Evolutionary conservation across 306 rosid genomes (phyloP).

Genomic region (Biancaea sappan): DNA sequence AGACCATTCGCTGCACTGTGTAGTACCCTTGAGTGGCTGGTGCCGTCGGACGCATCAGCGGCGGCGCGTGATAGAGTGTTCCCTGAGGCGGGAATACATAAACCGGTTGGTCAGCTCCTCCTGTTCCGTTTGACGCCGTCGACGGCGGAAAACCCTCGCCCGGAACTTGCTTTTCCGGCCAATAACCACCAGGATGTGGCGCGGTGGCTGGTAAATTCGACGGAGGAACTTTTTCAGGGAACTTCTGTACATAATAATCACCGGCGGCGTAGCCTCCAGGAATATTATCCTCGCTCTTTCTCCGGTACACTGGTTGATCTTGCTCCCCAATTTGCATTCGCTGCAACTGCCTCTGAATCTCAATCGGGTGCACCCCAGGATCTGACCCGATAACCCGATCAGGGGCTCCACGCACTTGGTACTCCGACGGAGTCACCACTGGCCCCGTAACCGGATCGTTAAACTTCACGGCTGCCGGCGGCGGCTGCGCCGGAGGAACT

Average conservation of each 20-base stretch:
- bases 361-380: conserved; percentile 47
- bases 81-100: conserved; percentile 67
- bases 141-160: conserved; percentile 51
- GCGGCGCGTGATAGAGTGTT: conserved; percentile 55
- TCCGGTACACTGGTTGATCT: conserved; percentile 57
- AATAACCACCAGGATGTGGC: conserved; percentile 46
- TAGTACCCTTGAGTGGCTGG: conserved; percentile 64
- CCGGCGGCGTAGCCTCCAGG: conserved; percentile 54
- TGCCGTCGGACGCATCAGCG: conserved; percentile 50
- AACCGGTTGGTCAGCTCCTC: conserved; percentile 56
- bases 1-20: conserved; percentile 60
- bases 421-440: conserved; percentile 45
- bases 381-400: conserved; percentile 54
- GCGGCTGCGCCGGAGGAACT: conserved; percentile 39
- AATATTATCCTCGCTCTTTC: conserved; percentile 58
- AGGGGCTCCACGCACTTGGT: conserved; percentile 27
- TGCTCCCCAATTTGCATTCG: conserved; percentile 62
- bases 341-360: conserved; percentile 70
- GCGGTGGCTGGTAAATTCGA: conserved; percentile 33
- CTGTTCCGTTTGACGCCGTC: conserved; percentile 41
- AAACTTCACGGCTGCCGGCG: conserved; percentile 35
- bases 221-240: conserved; percentile 51
- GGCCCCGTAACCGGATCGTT: conserved; percentile 57
- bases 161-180: conserved; percentile 64
- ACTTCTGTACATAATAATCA: conserved; percentile 61